Evolutionary conservation across 805 yeast species (phyloP), one percentile per base, ranked within the genome.

Genomic region (Yarrowia hollandica): DNA sequence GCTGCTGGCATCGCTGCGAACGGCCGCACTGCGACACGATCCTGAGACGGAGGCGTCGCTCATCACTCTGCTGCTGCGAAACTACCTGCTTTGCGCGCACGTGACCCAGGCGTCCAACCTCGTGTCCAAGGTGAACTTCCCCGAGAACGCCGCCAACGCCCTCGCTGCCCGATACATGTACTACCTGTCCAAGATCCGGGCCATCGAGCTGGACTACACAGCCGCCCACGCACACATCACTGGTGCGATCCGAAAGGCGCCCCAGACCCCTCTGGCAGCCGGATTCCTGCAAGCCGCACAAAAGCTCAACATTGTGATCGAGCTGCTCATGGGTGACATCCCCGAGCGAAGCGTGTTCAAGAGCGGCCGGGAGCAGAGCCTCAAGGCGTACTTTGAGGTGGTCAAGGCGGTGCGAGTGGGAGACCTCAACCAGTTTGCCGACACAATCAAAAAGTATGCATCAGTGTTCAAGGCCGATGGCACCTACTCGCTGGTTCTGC

Each of bases 161-260:
- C 81, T 92, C 67, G 90, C 86, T 48, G 96, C 97, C 8, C 82
- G 99, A 73, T 91, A 90, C 71, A 86, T 83, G 73, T 94, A 86
- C 74, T 94, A 94, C 69, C 75, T 90, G 70, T 92, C 97, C n/a
- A 84, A 87, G 64, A 88, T 94, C 68, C 84, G 83, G 67, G 90
- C 97, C 4, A 85, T 94, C 64, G 98, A 92, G 75, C 82, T 94
- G 66, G 91, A 94, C 73, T 94, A 94, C 72, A 84, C 96, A 1
- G 77, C 88, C 16, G 97, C 98, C 1, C 85, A 86, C 68, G 96
- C 91, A 68, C 90, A 84, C 69, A 88, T 88, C 60, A 87, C 90
- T 60, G 90, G 94, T n/a, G 97, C 99, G 2, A 86, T 91, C 58
- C 85, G 99, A 76, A 94, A 94, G 72, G 91, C 96, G 9, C 98